phyloP scores from a whole-genome alignment of 1,284 basidiomycete species.

The Porogramme epimiltina region DNA sequence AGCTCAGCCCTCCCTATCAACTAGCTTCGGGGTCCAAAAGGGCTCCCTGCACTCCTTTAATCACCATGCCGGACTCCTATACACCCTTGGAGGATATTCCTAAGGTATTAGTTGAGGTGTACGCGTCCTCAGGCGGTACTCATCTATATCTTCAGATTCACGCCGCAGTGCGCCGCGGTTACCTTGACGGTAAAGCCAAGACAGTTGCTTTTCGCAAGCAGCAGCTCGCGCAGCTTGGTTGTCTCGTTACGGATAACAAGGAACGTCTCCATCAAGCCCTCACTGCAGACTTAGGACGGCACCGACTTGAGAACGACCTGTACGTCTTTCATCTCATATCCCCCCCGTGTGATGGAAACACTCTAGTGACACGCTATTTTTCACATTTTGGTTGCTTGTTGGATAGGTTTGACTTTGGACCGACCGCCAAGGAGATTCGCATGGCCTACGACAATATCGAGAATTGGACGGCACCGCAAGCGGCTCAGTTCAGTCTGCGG shows the following conservation, averaged over 20 bases:
- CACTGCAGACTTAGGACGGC: conserved; percentile 57
- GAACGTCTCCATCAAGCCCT: conserved; percentile 56
- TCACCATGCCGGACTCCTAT: too few species aligned
- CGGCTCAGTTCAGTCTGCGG: conserved; percentile 54
- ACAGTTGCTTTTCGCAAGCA: conserved; percentile 63
- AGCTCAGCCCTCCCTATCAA: too few species aligned
- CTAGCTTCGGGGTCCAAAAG: too few species aligned
- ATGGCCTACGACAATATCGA: conserved; percentile 67
- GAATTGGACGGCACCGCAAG: conserved; percentile 77
- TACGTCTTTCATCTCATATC: conserved; percentile 33
- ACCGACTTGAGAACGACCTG: conserved; percentile 54
- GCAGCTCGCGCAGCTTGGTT: conserved; percentile 64
- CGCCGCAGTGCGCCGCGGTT: conserved; percentile 48
- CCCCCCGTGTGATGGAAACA: neutral
- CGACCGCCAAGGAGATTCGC: conserved; percentile 60
- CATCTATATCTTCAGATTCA: conserved; percentile 56
- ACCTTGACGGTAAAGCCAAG: conserved; percentile 58
- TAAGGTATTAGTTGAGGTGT: too few species aligned
- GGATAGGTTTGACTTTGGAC: conserved; percentile 43
- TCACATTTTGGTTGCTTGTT: neutral
- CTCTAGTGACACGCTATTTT: too few species aligned
- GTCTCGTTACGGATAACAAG: conserved; percentile 66
- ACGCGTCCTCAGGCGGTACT: too few species aligned
- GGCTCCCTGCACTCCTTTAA: too few species aligned
- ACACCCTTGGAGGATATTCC: too few species aligned